phyloP scores from a whole-genome alignment of 192 early-diverging fungal species.

The Kappamyces sp. region DNA sequence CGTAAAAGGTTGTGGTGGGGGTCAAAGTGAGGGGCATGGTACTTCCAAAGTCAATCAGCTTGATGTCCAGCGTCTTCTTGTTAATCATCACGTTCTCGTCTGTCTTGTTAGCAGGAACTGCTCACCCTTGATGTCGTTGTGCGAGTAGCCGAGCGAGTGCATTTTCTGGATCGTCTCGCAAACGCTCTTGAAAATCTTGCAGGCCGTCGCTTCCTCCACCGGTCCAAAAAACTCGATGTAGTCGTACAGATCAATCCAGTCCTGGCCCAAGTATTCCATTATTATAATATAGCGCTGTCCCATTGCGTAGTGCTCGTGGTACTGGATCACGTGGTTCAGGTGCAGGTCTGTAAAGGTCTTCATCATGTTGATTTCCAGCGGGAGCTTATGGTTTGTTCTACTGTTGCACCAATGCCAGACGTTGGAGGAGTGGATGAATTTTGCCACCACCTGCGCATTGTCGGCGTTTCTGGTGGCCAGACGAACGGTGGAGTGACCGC shows the following conservation, averaged over 20 bases:
- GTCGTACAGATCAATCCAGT: slow-evolving; percentile 51
- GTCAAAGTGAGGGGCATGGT: slow-evolving; percentile 31
- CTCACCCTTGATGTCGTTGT: slow-evolving; percentile 58
- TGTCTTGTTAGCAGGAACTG: slow-evolving; percentile 2
- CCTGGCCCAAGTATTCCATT: slow-evolving; percentile 53
- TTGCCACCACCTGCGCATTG: slow-evolving; percentile 31
- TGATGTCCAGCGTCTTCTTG: slow-evolving; percentile 35
- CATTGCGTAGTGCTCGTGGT: slow-evolving; percentile 38
- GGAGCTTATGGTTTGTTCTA: neutral
- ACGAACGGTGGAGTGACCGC: slow-evolving; percentile 48
- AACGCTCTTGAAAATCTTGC: slow-evolving; percentile 39
- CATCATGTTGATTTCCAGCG: slow-evolving; percentile 39
- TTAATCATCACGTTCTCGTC: slow-evolving; percentile 57
- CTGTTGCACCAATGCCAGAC: slow-evolving; percentile 47
- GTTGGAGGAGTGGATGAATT: slow-evolving; percentile 34
- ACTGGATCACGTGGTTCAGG: slow-evolving; percentile 29
- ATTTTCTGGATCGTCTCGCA: slow-evolving; percentile 32
- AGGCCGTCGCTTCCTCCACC: slow-evolving; percentile 27
- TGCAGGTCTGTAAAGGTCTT: slow-evolving; percentile 18
- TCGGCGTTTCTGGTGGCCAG: slow-evolving; percentile 24
- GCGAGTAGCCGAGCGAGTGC: slow-evolving; percentile 33
- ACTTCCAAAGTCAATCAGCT: slow-evolving; percentile 54
- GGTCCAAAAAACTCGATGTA: slow-evolving; percentile 47
- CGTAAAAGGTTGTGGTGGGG: slow-evolving; percentile 40
- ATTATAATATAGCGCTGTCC: slow-evolving; percentile 35